phyloP scores from a whole-genome alignment of 2,329 filamentous ascomycete genomes.

The Esteya vermicola region DNA sequence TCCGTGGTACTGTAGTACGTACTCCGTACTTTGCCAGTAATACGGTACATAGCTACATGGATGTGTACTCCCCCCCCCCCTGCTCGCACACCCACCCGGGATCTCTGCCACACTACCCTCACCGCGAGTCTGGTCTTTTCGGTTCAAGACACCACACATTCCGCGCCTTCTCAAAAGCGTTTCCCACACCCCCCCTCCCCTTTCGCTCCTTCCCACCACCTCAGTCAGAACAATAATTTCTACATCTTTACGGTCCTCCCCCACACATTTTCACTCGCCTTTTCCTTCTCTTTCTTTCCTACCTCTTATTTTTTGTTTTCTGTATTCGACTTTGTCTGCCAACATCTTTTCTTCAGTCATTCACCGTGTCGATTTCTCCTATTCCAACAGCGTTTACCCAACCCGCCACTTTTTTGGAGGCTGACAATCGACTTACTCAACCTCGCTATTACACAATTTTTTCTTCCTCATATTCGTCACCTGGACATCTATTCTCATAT shows the following conservation, averaged over 20 bases:
- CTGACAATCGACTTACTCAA: too few relatives aligned
- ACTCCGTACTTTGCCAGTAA: constrained; percentile 7
- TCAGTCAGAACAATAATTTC: constrained; percentile 11
- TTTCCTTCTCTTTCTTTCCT: neutral
- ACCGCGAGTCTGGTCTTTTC: constrained; percentile 12
- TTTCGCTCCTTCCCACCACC: constrained; percentile 8
- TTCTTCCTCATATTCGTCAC: neutral
- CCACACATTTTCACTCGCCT: constrained; percentile 8
- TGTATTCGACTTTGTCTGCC: too few relatives aligned
- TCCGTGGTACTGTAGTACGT: constrained; percentile 1
- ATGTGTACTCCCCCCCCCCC: constrained; percentile 10
- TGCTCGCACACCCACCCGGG: constrained; percentile 8
- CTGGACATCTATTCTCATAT: neutral
- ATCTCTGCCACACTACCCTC: constrained; percentile 9
- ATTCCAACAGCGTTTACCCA: too few relatives aligned
- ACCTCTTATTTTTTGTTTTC: too few relatives aligned
- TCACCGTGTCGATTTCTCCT: too few relatives aligned
- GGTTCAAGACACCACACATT: constrained; percentile 10
- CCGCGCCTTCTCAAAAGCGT: constrained; percentile 6
- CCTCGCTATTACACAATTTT: too few relatives aligned
- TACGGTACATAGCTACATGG: too few relatives aligned
- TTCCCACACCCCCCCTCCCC: constrained; percentile 6
- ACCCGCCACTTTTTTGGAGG: too few relatives aligned
- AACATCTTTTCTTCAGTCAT: too few relatives aligned
- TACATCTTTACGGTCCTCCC: constrained; percentile 15